Base-by-base conservation (phyloP, 2,329 filamentous ascomycete species). In the Coniella vitis region DNA sequence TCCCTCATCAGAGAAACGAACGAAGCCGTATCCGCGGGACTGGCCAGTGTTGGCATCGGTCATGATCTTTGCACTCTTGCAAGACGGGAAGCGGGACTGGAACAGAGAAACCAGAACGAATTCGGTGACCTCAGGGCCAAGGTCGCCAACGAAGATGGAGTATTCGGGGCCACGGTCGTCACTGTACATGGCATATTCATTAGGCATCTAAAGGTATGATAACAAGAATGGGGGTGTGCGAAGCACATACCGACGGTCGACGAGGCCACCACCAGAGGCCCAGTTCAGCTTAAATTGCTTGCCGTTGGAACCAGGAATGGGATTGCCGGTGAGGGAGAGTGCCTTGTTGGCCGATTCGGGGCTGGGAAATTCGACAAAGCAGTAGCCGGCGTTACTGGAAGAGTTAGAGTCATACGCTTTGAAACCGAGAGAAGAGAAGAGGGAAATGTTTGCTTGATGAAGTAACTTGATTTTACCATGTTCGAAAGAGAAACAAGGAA, bases 11-110 rank as follows among this genome's bases (percentile, higher is more conserved):
- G 89, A 89, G 74, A 98, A 98, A 58, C 93, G 89, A 46, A 98
- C 93, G 62, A 98, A 98, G 40, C 93, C 93, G 63, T 98, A 98
- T 49, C 93, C 93, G 55, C 93, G 90, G 56, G 90, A 96, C 80
- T 97, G 91, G 60, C 93, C 93, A 56, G 87, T 95, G 71, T 97
- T 93, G 54, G 93, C 91, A 63, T 98, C 93, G 53, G 91, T 95
- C 93, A 98, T 98, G 71, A 98, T 98, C 79, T 98, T 98, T 63
- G 93, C 93, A 34, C 90, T 95, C 76, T 97, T 97, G 87, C 91
- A 97, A 8, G 90, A 95, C 0, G 87, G 86, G 76, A 95, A 98
- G 54, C 91, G 89, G 63, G 84, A 86, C 73, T 97, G 91, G 80
- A 98, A 98, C 44, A 98, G 84, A 21, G 90, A 95, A 47, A 97